These are phyloP conservation scores for Fusarium sp. DNA, from an alignment of 2,329 filamentous ascomycete genomes.

Conservation along the genomic window DNA sequence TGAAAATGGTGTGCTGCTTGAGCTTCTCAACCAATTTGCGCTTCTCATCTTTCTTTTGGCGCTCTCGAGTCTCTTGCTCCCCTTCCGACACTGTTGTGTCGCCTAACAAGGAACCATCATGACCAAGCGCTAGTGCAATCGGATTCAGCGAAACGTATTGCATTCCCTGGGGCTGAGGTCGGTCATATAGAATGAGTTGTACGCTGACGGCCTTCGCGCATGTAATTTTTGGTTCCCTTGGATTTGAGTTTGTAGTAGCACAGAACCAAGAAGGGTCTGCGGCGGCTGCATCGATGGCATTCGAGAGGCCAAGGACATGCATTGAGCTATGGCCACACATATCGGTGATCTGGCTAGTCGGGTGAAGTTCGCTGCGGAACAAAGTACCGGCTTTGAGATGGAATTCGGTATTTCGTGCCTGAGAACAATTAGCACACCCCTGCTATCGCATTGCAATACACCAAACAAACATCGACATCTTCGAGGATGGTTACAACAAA, in stretches of 20 bases:
- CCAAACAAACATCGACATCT: slow-evolving; percentile 80
- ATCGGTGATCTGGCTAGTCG: slow-evolving; percentile 81
- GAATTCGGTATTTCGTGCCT: slow-evolving; percentile 85
- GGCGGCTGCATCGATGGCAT: slow-evolving; percentile 63
- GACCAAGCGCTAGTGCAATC: slow-evolving; percentile 85
- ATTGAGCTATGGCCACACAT: slow-evolving; percentile 85
- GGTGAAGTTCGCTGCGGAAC: slow-evolving; percentile 83
- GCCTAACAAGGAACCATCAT: slow-evolving; percentile 65
- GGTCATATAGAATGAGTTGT: slow-evolving; percentile 89
- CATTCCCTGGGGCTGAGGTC: slow-evolving; percentile 87
- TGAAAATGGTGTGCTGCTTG: slow-evolving; percentile 85
- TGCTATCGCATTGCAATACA: background rate
- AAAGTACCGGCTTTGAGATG: slow-evolving; percentile 86
- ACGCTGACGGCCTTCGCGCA: slow-evolving; percentile 78
- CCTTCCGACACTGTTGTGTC: slow-evolving; percentile 65
- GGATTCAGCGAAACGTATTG: slow-evolving; percentile 94
- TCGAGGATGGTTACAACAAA: slow-evolving; percentile 91
- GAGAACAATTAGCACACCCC: slow-evolving; percentile 39
- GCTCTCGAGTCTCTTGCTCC: slow-evolving; percentile 75
- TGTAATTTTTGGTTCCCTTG: slow-evolving; percentile 74
- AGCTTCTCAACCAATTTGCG: slow-evolving; percentile 83
- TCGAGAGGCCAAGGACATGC: slow-evolving; percentile 86
- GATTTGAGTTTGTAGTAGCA: slow-evolving; percentile 62
- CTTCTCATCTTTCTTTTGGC: slow-evolving; percentile 66
- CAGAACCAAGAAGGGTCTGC: slow-evolving; percentile 76